Evolutionary conservation across 768 basidiomycete genomes (phyloP), one percentile per base, ranked within the genome.

Genomic region (Boletus vermiculosoides): DNA sequence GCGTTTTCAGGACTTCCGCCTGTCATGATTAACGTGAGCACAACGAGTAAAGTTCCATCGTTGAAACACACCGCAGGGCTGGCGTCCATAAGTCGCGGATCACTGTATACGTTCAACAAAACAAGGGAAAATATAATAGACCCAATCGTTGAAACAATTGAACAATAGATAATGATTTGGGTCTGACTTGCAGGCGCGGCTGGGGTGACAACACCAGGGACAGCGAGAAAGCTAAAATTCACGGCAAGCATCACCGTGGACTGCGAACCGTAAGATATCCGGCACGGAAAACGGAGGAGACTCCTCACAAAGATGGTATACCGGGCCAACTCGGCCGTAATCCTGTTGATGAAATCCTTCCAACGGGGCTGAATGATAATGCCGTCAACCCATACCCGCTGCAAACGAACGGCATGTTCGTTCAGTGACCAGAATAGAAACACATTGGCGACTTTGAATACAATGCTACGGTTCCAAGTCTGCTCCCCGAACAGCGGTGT

Each of bases 231-330:
- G 20, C 62, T 55, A 44, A 63, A 39, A 4, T 64, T 46, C 3
- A 63, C 63, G 1, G 62, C 62, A 10, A 63, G 53, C 57, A 63
- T 60, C 12, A 64, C 63, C 33, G 57, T 63, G 18, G 61, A 63
- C 61, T 63, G 23, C 12, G 2, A 50, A 0, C 25, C 20, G 9
- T 62, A 6, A 52, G 40, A 22, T 13, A 25, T n/a, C 30, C 0
- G 7, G 4, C 11, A 40, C 11, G 5, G 6, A 16, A 39, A 52
- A 5, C 7, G 7, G 28, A 12, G 2, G 2, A 8, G 22, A 46
- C 62, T 23, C 34, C 62, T 23, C 34, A 61, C 63, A 39, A 65
- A 53, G 1, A 56, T 56, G 25, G 63, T 56, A 51, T 51, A 65
- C 25, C 51, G 59, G 6, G 34, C 54, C 13, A 61, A 25, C 40